phyloP scores from a whole-genome alignment of 139 green algal genomes.

The Volvox reticuliferus region DNA sequence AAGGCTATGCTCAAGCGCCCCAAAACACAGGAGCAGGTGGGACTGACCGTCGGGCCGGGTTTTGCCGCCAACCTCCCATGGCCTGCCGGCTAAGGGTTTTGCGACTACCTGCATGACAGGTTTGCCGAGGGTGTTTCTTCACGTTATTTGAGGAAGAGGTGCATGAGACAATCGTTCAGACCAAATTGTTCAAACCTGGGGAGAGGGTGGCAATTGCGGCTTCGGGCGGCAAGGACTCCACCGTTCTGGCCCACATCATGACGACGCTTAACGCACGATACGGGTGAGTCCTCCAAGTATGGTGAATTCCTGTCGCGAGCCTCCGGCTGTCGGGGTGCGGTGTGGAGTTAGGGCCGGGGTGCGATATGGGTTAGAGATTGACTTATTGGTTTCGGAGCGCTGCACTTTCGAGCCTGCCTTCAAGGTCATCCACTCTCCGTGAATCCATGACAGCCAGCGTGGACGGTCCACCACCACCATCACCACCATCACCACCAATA shows the following conservation, averaged over 20 bases:
- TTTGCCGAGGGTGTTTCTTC: slow-evolving; percentile 96
- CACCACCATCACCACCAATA: no score
- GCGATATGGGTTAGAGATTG: no score
- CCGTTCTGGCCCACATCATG: slow-evolving; percentile 96
- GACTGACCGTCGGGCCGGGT: neutral
- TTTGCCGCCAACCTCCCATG: neutral
- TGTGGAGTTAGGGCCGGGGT: no score
- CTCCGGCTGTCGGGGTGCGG: no score
- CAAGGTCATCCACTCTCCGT: no score
- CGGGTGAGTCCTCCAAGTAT: slow-evolving; percentile 54
- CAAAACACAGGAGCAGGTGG: slow-evolving; percentile 60
- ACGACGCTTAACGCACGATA: slow-evolving; percentile 92
- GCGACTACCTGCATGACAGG: slow-evolving; percentile 54
- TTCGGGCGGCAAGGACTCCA: slow-evolving; percentile 97
- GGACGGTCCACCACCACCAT: no score
- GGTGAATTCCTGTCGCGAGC: no score
- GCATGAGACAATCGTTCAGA: slow-evolving; percentile 89
- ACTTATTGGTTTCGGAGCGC: no score
- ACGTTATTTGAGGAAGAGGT: slow-evolving; percentile 91
- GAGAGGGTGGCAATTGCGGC: slow-evolving; percentile 93
- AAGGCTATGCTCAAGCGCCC: slow-evolving; percentile 55
- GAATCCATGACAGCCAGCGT: no score
- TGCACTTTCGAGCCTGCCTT: no score
- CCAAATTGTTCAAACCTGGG: slow-evolving; percentile 86
- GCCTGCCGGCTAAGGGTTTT: neutral